Conservation (phyloP, 768 basidiomycete genomes). For the Amanita rimosa region DNA sequence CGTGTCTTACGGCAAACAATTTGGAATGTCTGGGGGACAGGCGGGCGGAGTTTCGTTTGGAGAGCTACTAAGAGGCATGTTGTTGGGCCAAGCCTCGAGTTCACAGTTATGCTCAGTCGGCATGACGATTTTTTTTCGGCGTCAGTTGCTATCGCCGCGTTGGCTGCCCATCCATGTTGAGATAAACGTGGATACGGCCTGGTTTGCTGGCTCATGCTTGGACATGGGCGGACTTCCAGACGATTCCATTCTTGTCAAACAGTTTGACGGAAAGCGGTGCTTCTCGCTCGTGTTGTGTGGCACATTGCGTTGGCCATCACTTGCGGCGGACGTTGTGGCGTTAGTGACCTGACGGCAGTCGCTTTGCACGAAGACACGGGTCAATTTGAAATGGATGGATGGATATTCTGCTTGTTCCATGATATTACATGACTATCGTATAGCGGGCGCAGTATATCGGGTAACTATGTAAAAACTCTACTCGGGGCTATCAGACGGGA, state of each 20-base stretch:
- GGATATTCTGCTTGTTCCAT: neutral
- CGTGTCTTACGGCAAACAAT: neutral
- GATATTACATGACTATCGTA: constrained; percentile 1
- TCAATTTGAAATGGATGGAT: neutral
- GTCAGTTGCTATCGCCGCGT: constrained; percentile 1
- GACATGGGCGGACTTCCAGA: neutral
- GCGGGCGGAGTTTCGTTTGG: neutral
- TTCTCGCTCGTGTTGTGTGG: neutral
- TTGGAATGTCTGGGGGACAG: neutral
- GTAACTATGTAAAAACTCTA: constrained; percentile 3
- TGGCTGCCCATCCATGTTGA: neutral
- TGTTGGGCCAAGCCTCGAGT: neutral
- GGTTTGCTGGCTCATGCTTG: neutral
- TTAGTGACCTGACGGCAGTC: neutral
- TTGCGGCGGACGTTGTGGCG: neutral
- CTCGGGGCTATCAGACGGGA: neutral
- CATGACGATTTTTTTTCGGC: neutral
- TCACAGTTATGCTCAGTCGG: neutral
- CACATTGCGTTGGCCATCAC: neutral
- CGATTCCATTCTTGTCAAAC: neutral
- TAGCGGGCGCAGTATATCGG: neutral
- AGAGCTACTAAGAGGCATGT: neutral
- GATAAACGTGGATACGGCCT: neutral
- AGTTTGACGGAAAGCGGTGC: constrained; percentile 1
- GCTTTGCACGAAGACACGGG: neutral